Base-by-base conservation (phyloP, 768 basidiomycete genomes). In the Neoboletus subvelutipes region DNA sequence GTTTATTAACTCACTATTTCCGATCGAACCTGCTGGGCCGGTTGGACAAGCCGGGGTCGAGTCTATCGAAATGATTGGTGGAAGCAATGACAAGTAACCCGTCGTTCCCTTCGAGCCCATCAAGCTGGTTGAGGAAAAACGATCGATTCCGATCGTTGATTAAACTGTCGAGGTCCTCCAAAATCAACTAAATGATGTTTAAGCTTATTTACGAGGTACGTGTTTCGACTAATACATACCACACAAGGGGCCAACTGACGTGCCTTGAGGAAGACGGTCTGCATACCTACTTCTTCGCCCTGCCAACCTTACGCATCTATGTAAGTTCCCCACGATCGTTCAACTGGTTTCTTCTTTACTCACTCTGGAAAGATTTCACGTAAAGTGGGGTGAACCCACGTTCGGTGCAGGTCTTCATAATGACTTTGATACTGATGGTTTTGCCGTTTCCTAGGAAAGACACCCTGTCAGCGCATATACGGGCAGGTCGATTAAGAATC, bases 71-170 rank as follows among this genome's bases (percentile, higher is more conserved):
- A 70, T 94, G 90, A 67, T 94, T 94, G 26, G 92, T 94, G 1
- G 90, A 84, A 18, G 82, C 86, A 54, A 93, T 85, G 63, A 93
- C 75, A 29, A 94, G 79, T 11, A 94, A 61, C 0, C 92, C 92
- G 57, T 92, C 84, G 64, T 93, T 93, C 31, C 84, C 81, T 66
- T 87, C 84, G 33, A 93, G 70, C 1, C 92, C 92, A 59, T 94
- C 92, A 9, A 91, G 74, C 67, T 93, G 87, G 66, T 94, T 94
- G 47, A 94, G 77, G 82, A 94, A 94, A 78, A 90, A 93, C 3
- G 90, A 90, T 31, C 91, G 83, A 65, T 92, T 93, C 8, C 66
- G 49, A 64, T 91, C 83, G 57, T 83, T 90, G 74, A 94, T 89
- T 37, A 92, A 78, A 61, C 87, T 87, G 64, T 94, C 92, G 8